Conservation (phyloP, 179 eudicot genomes). For the Beta corolliflora region DNA sequence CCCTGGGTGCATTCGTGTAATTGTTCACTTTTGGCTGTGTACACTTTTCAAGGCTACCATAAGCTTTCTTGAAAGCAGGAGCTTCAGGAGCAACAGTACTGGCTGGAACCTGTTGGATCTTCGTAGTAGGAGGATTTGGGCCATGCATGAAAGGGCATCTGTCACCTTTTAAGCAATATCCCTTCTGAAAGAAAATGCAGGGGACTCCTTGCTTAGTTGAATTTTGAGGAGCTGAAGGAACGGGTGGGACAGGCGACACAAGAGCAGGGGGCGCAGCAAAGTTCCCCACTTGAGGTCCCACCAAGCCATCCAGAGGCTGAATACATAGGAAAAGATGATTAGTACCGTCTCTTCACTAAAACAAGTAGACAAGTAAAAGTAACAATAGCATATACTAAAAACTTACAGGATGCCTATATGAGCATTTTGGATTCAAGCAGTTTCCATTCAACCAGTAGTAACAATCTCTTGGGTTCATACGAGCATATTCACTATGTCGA, state of each 20-base stretch:
- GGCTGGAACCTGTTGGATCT: slow-evolving; percentile 46
- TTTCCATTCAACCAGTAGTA: slow-evolving; percentile 75
- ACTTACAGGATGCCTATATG: slow-evolving; percentile 90
- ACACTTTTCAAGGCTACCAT: slow-evolving; percentile 51
- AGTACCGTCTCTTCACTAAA: slow-evolving; percentile 1
- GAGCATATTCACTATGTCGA: slow-evolving; percentile 87
- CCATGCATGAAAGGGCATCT: slow-evolving; percentile 69
- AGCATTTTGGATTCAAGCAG: slow-evolving; percentile 82
- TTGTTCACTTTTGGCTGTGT: slow-evolving; percentile 43
- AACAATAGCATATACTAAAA: slow-evolving; percentile 2
- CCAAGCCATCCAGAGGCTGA: slow-evolving; percentile 75
- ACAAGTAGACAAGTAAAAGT: neutral
- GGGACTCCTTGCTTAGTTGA: slow-evolving; percentile 64
- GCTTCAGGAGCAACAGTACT: slow-evolving; percentile 41
- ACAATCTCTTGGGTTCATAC: slow-evolving; percentile 89
- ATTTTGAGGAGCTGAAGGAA: slow-evolving; percentile 42
- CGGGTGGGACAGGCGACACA: slow-evolving; percentile 41
- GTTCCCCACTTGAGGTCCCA: slow-evolving; percentile 32
- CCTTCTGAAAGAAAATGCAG: slow-evolving; percentile 84
- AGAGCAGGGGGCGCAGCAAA: slow-evolving; percentile 39
- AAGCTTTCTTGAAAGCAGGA: slow-evolving; percentile 45
- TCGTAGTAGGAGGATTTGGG: slow-evolving; percentile 41
- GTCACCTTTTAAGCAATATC: slow-evolving; percentile 78
- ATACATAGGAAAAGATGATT: slow-evolving; percentile 12
- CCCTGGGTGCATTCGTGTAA: slow-evolving; percentile 37